Evolutionary conservation across 768 basidiomycete genomes (phyloP), one percentile per base, ranked within the genome.

Genomic region (Xerocomus spinulosus): DNA sequence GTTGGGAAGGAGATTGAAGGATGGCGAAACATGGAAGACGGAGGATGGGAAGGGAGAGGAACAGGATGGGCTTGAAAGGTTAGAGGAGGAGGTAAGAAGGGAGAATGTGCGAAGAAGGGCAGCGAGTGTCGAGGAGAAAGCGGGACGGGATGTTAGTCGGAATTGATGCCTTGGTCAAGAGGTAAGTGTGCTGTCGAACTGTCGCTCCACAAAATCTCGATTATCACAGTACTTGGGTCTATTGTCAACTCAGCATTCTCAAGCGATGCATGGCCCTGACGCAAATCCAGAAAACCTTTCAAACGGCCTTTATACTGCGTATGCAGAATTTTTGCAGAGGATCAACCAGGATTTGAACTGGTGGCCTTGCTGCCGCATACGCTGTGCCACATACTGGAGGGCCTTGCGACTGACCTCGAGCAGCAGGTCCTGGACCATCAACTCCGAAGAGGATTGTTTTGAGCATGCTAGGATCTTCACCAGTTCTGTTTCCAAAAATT

Each of bases 1-100:
- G 49, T 61, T 78, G 49, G 82, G 85, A 3, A 74, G 72, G 44
- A 79, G 72, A 61, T 52, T 84, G 53, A 60, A 58, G 32, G 58
- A 69, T 34, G 53, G 58, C 2, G 60, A 68, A 15, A 49, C 52
- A 33, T 72, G 69, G 71, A 66, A 50, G 55, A 58, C 50, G 10
- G 74, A 73, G 38, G 48, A 53, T 17, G 73, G 69, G 4, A 52
- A 43, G 41, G 55, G 57, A 30, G 60, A 61, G 43, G 57, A 66
- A 6, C 43, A 48, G 48, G 57, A 53, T 37, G 52, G 37, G 37
- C 42, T 74, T 26, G 66, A 68, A 20, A 41, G 28, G 13, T 46
- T 64, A 51, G 60, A 63, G 14, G 51, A 54, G 10, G 47, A 53
- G 32, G 55, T 74, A 12, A 56, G 57, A 28, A 49, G 42, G n/a